Evolutionary conservation across 371 early-diverging fungal species (phyloP), one percentile per base, ranked within the genome.

Genomic region (Mucor ambiguus): DNA sequence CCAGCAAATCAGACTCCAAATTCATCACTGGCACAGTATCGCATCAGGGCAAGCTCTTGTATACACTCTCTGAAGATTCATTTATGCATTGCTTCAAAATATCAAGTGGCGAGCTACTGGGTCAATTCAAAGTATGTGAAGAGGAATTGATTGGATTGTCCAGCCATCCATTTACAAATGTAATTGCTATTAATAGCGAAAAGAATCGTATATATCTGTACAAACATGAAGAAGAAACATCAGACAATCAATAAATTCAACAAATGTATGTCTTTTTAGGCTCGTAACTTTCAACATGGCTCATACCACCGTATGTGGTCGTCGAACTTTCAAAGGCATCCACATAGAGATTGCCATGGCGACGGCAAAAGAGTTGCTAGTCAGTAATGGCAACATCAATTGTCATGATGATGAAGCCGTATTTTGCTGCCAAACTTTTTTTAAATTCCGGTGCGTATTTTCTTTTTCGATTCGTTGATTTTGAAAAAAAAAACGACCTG

Each of bases 101-200:
- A 0, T 79, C 82, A 12, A 78, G 84, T 14, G 92, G 90, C 7
- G 64, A 69, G 22, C 43, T 73, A 8, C 54, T 75, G 10, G 77
- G 76, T 0, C 70, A 72, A 26, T 44, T 58, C 33, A 74, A 77
- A 44, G 44, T 89, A 4, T 64, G 73, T 46, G 87, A 90, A 10
- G 46, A 65, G 5, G 94, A 95, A 68, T 80, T 91, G 0, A 89
- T 92, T 70, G 92, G 91, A 5, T 68, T 93, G 11, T 73, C 80
- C 0, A 80, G 89, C 37, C 95, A 94, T 76, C 94, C 96, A 4
- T 86, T 83, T 46, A 73, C 91, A 18, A 96, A 95, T 62, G 82
- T 92, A 43, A 18, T 94, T 30, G 93, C 92, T 1, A 72, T 84
- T 1, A 85, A 86, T 62, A 84, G 84, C 32, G 93, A 93, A 35